A percentile compares a stretch with the other conserved stretches of the same genome.
Conservation (phyloP, 2,329 filamentous ascomycete genomes). For the Neonectria coccinea region DNA sequence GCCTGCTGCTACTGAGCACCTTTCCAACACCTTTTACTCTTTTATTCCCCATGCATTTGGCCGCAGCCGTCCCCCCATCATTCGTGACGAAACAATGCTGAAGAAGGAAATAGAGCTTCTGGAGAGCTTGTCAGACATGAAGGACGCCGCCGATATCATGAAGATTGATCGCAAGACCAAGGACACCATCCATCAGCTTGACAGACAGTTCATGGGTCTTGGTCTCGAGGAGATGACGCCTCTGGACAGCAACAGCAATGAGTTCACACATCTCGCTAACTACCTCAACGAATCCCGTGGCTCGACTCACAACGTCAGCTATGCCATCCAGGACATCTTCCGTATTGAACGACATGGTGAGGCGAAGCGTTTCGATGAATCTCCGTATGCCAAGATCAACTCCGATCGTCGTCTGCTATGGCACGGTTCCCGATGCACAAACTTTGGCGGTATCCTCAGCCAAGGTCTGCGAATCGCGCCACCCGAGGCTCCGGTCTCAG, state of each 20-base stretch:
- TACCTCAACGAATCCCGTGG: constrained; percentile 79
- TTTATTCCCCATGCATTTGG: constrained; percentile 87
- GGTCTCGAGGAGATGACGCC: constrained; percentile 81
- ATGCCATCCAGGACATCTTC: constrained; percentile 80
- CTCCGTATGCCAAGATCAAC: constrained; percentile 63
- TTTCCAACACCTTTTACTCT: constrained; percentile 85
- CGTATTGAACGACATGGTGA: constrained; percentile 83
- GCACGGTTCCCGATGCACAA: constrained; percentile 87
- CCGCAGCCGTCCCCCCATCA: constrained; percentile 77
- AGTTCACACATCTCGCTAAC: constrained; percentile 73
- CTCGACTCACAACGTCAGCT: constrained; percentile 70
- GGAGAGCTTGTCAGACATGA: constrained; percentile 87
- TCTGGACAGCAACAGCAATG: constrained; percentile 66
- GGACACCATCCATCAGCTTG: constrained; percentile 71
- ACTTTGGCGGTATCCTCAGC: constrained; percentile 87
- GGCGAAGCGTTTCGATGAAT: constrained; percentile 72
- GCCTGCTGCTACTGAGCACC: constrained; percentile 62
- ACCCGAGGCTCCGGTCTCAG: constrained; percentile 80
- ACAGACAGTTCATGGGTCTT: constrained; percentile 78
- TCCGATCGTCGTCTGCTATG: constrained; percentile 82
- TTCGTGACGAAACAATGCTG: constrained; percentile 66
- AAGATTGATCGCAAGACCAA: constrained; percentile 67
- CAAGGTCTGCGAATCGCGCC: constrained; percentile 93
- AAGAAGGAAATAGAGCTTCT: constrained; percentile 84
- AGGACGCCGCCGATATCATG: constrained; percentile 82